phyloP scores from a whole-genome alignment of 2,329 filamentous ascomycete genomes.

The Bipolaris oryzae region DNA sequence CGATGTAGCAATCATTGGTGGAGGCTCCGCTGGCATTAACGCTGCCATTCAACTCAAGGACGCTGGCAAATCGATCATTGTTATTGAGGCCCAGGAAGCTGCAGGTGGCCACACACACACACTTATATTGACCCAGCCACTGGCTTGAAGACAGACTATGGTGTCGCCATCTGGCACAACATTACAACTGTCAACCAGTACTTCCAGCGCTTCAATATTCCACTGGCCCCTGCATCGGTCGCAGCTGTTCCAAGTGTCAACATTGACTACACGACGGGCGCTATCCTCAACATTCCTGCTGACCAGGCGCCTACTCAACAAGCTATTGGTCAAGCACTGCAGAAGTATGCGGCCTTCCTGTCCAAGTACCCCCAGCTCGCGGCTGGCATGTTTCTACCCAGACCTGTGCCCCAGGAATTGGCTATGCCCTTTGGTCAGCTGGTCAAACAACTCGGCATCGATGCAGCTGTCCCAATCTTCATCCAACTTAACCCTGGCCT shows the following conservation, averaged over 20 bases:
- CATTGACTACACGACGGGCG: constrained; percentile 43
- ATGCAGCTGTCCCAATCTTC: constrained; percentile 33
- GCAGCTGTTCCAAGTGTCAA: neutral
- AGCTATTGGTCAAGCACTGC: constrained; percentile 14
- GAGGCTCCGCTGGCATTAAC: constrained; percentile 51
- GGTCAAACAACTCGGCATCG: constrained; percentile 55
- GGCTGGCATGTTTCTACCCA: constrained; percentile 53
- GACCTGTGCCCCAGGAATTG: constrained; percentile 55
- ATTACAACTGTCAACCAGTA: constrained; percentile 44
- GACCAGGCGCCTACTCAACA: neutral
- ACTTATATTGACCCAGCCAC: constrained; percentile 52
- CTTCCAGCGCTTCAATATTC: constrained; percentile 25
- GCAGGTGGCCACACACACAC: constrained; percentile 59
- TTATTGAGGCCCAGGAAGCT: constrained; percentile 49
- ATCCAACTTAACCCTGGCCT: constrained; percentile 1
- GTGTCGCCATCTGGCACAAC: constrained; percentile 49
- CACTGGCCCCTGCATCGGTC: neutral
- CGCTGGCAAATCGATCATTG: constrained; percentile 44
- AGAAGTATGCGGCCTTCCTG: constrained; percentile 35
- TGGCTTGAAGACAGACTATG: constrained; percentile 41
- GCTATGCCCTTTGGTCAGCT: constrained; percentile 57
- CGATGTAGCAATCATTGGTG: constrained; percentile 52
- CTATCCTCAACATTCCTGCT: constrained; percentile 1
- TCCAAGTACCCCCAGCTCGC: constrained; percentile 24
- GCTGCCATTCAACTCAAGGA: constrained; percentile 51